Evolutionary conservation across 441 rosid genomes (phyloP), one percentile per base, ranked within the genome.

Genomic region (Hura crepitans): DNA sequence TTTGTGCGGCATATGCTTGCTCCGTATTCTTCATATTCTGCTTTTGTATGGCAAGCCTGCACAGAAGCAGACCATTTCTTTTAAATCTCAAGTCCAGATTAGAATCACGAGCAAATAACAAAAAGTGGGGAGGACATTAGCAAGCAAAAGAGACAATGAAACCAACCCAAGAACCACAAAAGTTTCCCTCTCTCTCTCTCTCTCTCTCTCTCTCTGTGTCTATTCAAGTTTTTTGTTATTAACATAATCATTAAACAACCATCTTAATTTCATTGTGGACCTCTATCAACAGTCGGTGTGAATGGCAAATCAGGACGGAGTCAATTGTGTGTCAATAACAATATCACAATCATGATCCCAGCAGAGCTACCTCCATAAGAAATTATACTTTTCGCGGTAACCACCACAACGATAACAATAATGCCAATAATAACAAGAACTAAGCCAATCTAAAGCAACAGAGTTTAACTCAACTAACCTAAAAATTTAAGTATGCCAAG

Each of bases 1-100:
- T 90, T 95, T 56, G 97, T 86, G 28, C 99, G 99, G 80, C 99
- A 95, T 72, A 95, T 92, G 84, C 99, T 92, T 46, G 99, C 97
- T 80, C 98, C 99, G 67, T 83, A 86, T 81, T 95, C 99, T 73
- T 95, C 97, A 0, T 95, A 95, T 79, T 95, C 99, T 70, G 83
- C 97, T 87, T 95, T 95, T 66, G 98, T 92, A 77, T 94, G 96
- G 77, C 97, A 90, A 71, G 97, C 91, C 98, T 95, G 89, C 74
- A 77, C 37, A 62, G 6, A 11, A 71, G 67, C 20, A 66, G 27
- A 28, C 20, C 1, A 62, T 53, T 6, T 18, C 50, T 64, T 73
- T 47, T 17, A 31, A 77, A 46, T 49, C 60, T 42, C 9, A 10
- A n/a, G 15, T 43, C 72, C 30, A 47, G 15, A 60, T 4, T 18